Evolutionary conservation across 1,284 basidiomycete genomes (phyloP).

Genomic region (Ganoderma lingzhi): DNA sequence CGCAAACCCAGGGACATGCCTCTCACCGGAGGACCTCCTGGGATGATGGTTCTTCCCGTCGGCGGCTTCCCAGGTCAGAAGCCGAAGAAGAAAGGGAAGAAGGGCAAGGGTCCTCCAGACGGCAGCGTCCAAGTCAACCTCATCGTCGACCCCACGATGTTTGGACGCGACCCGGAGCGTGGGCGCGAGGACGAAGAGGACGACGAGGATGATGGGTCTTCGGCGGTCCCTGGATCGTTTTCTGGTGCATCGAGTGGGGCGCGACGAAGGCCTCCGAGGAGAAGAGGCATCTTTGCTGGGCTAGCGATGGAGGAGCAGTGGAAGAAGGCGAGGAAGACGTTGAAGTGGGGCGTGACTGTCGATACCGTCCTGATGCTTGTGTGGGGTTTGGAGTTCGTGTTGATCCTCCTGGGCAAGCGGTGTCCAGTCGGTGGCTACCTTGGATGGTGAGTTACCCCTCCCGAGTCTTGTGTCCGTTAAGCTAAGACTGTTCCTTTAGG

Average conservation of each 20-base stretch:
- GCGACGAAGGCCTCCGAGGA: constrained; percentile 42
- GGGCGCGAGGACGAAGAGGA: constrained; percentile 48
- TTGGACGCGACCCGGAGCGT: constrained; percentile 46
- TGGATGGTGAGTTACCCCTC: constrained; percentile 60
- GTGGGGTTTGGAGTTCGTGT: constrained; percentile 68
- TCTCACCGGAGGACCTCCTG: constrained; percentile 45
- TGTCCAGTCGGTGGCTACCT: constrained; percentile 68
- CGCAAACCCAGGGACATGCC: constrained; percentile 38
- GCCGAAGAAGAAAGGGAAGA: constrained; percentile 48
- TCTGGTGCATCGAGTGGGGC: constrained; percentile 37
- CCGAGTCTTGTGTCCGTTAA: constrained; percentile 3
- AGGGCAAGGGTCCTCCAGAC: constrained; percentile 40
- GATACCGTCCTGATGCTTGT: constrained; percentile 58
- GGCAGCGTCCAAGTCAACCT: constrained; percentile 73
- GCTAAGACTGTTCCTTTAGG: constrained; percentile 46
- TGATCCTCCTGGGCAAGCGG: constrained; percentile 64
- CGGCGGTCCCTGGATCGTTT: constrained; percentile 38
- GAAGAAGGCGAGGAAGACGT: constrained; percentile 60
- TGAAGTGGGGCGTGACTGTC: constrained; percentile 59
- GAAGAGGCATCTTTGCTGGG: constrained; percentile 63
- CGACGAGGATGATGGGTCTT: constrained; percentile 34
- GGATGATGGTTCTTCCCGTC: constrained; percentile 74
- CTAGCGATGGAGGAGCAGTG: constrained; percentile 71
- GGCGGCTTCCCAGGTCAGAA: constrained; percentile 51
- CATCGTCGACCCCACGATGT: constrained; percentile 71